Conservation (phyloP, 2,329 filamentous ascomycete genomes). For the Botrytis elliptica region DNA sequence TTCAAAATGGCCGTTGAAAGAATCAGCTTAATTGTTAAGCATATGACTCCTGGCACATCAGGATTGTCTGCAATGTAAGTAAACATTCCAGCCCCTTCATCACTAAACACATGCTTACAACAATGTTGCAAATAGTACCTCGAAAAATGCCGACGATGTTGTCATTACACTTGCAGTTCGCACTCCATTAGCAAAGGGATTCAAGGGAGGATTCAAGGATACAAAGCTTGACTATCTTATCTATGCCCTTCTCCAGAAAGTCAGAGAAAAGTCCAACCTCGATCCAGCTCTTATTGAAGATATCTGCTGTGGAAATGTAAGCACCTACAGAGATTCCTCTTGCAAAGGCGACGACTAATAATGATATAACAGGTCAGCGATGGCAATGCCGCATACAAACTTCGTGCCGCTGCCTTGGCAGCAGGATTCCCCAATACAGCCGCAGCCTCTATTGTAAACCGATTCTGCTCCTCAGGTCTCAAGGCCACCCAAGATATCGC, state of each 20-base stretch:
- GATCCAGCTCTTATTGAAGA: constrained; percentile 83
- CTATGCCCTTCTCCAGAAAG: constrained; percentile 77
- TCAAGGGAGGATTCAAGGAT: constrained; percentile 95
- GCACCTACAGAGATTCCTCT: constrained; percentile 32
- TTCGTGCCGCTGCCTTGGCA: constrained; percentile 82
- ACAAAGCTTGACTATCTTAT: constrained; percentile 84
- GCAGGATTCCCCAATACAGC: constrained; percentile 93
- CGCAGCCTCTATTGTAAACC: constrained; percentile 78
- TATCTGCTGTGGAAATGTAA: constrained; percentile 87
- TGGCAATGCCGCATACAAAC: constrained; percentile 83
- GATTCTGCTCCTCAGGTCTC: constrained; percentile 95
- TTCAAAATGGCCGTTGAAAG: constrained; percentile 76
- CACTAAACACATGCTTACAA: constrained; percentile 34
- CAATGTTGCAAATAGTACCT: constrained; percentile 56
- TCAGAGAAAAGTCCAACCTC: constrained; percentile 68
- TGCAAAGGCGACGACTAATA: not conserved
- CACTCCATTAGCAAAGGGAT: constrained; percentile 83
- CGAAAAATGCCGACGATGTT: constrained; percentile 92
- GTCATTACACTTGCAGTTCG: constrained; percentile 92
- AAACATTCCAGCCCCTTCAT: constrained; percentile 43
- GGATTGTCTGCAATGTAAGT: constrained; percentile 70
- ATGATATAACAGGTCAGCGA: constrained; percentile 65
- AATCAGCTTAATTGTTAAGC: constrained; percentile 82
- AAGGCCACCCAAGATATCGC: constrained; percentile 96
- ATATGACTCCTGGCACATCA: constrained; percentile 72